Conservation (phyloP, 805 yeast species). For the Yamadazyma scolyti region DNA sequence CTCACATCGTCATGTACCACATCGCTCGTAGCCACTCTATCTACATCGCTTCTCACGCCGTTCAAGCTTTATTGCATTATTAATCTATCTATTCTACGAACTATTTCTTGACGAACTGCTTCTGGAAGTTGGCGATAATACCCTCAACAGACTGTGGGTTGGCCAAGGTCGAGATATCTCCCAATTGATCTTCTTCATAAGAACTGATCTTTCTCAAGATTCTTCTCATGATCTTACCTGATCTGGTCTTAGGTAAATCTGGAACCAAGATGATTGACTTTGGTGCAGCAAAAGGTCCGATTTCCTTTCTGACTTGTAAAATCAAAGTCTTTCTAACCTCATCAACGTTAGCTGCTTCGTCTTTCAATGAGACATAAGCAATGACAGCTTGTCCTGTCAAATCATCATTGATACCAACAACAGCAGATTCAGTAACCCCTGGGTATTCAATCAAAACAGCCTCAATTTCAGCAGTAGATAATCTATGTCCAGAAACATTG, state of each 20-base stretch:
- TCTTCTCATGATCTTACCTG: conserved; percentile 86
- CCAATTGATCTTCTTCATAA: conserved; percentile 75
- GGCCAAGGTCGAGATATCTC: conserved; percentile 74
- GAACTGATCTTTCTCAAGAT: conserved; percentile 74
- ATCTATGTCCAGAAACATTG: conserved; percentile 80
- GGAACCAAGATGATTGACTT: conserved; percentile 66
- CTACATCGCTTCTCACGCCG: too few relatives aligned
- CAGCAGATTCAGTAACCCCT: conserved; percentile 74
- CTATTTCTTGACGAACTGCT: conserved; percentile 41
- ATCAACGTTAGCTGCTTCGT: conserved; percentile 45
- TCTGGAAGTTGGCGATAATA: conserved; percentile 45
- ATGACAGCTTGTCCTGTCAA: conserved; percentile 85
- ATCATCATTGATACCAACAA: conserved; percentile 79
- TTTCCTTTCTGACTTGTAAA: conserved; percentile 70
- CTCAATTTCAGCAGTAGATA: conserved; percentile 87
- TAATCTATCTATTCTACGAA: too few relatives aligned
- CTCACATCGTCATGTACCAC: too few relatives aligned
- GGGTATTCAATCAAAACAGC: conserved; percentile 74
- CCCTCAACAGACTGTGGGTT: conserved; percentile 73
- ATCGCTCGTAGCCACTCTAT: too few relatives aligned
- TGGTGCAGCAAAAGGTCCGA: conserved; percentile 87
- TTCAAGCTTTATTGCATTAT: too few relatives aligned
- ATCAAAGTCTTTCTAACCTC: conserved; percentile 61
- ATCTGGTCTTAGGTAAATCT: conserved; percentile 82
- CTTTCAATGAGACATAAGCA: conserved; percentile 74